phyloP scores from a whole-genome alignment of 495 filamentous ascomycete species.

The Cladorrhinum samala region DNA sequence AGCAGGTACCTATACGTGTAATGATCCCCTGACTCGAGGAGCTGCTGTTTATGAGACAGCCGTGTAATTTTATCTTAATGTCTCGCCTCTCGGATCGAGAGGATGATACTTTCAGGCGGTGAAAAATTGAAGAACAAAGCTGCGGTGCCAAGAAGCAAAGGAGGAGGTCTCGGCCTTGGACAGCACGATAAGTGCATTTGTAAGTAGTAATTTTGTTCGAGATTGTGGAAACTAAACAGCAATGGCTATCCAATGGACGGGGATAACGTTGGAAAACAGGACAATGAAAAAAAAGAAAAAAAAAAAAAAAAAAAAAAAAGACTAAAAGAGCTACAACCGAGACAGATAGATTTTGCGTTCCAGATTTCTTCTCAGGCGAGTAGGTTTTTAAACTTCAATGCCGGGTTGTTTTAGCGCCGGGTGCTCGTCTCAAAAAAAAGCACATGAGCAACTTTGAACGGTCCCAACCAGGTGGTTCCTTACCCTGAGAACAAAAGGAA shows the following conservation, averaged over 20 bases:
- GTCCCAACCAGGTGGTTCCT: slow-evolving; percentile 16
- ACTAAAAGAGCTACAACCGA: not conserved
- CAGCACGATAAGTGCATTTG: not conserved
- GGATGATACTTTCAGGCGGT: not conserved
- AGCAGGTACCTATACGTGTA: no score
- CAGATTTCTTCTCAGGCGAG: no score
- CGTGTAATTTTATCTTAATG: no score
- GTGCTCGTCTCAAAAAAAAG: slow-evolving; percentile 17
- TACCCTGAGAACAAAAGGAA: not conserved
- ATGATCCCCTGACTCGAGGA: no score
- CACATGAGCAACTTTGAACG: slow-evolving; percentile 24
- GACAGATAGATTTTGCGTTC: not conserved
- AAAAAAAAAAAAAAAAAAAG: no score
- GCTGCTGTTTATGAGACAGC: no score
- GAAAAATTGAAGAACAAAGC: not conserved
- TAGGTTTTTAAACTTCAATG: slow-evolving; percentile 20
- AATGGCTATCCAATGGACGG: not conserved
- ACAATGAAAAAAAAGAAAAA: slow-evolving; percentile 1
- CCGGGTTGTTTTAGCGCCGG: slow-evolving; percentile 21
- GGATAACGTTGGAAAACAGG: not conserved
- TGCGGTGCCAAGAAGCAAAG: not conserved
- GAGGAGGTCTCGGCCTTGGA: not conserved
- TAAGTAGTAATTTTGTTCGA: not conserved
- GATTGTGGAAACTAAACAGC: not conserved
- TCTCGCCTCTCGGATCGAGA: not conserved